Evolutionary conservation across 2,329 filamentous ascomycete genomes (phyloP).

Genomic region (Fusarium burgessii): DNA sequence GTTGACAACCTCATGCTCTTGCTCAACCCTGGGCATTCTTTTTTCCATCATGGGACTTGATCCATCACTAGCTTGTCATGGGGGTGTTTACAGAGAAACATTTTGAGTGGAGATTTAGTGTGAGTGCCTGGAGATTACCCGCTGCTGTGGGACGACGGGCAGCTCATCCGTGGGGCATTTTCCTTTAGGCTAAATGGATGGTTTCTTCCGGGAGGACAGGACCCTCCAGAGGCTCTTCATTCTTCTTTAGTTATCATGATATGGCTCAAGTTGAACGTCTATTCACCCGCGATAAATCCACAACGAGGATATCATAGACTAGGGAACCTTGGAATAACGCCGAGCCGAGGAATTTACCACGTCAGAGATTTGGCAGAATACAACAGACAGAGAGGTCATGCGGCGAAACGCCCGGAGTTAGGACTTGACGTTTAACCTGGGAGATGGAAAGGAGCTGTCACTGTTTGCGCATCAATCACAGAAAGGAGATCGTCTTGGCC

Average conservation of each 20-base stretch:
- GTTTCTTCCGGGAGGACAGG: slow-evolving; percentile 25
- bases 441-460: neutral
- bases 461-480: slow-evolving; percentile 46
- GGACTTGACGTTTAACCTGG: neutral
- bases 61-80: neutral
- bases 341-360: slow-evolving; percentile 26
- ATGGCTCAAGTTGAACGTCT: slow-evolving; percentile 3
- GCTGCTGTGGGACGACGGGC: slow-evolving; percentile 39
- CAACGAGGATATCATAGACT: slow-evolving; percentile 18
- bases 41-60: slow-evolving; percentile 33
- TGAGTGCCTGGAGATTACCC: slow-evolving; percentile 42
- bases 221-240: neutral
- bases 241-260: slow-evolving; percentile 26
- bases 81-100: slow-evolving; percentile 20
- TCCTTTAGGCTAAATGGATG: slow-evolving; percentile 44
- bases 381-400: slow-evolving; percentile 19
- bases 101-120: slow-evolving; percentile 17
- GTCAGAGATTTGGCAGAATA: slow-evolving; percentile 22
- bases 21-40: neutral
- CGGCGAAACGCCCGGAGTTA: slow-evolving; percentile 12
- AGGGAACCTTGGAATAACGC: slow-evolving; percentile 28
- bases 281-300: slow-evolving; percentile 32
- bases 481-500: slow-evolving; percentile 18
- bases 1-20: slow-evolving; percentile 23
- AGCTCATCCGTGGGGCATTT: slow-evolving; percentile 29